Conservation (phyloP, 352 stramenopile genomes). For the Phytophthora hybrid region DNA sequence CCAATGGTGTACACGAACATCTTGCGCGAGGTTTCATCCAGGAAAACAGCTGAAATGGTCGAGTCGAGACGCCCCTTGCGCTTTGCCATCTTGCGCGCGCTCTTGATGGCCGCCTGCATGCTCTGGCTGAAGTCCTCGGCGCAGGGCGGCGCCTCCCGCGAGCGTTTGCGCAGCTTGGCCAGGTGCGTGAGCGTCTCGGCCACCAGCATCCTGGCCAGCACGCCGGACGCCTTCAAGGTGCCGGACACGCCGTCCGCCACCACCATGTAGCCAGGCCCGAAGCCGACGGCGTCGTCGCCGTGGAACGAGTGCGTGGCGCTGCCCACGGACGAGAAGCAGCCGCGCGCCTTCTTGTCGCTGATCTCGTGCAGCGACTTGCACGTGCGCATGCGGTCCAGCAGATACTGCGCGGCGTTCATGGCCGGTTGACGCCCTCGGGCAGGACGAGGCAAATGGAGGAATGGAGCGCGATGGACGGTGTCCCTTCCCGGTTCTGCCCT, state of each 20-base stretch:
- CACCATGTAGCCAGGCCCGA: conserved; percentile 87
- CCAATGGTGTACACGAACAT: conserved; percentile 90
- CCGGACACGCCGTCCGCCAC: conserved; percentile 87
- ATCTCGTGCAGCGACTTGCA: conserved; percentile 67
- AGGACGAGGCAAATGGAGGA: conserved; percentile 19
- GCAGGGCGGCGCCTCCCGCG: conserved; percentile 62
- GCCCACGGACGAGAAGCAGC: conserved; percentile 81
- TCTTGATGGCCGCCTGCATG: conserved; percentile 79
- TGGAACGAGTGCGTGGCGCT: conserved; percentile 85
- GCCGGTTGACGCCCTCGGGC: conserved; percentile 6
- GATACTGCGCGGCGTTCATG: conserved; percentile 75
- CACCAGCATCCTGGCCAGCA: conserved; percentile 82
- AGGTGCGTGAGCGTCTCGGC: conserved; percentile 77
- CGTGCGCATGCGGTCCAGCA: conserved; percentile 79
- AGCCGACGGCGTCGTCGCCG: conserved; percentile 88
- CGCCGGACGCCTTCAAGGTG: conserved; percentile 85
- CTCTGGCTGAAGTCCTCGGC: conserved; percentile 66
- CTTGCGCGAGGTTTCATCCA: conserved; percentile 69
- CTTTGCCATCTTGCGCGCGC: conserved; percentile 72
- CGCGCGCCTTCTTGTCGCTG: conserved; percentile 34
- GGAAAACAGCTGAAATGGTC: conserved; percentile 84
- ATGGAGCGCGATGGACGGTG: conserved; percentile 9
- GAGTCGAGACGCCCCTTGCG: conserved; percentile 87
- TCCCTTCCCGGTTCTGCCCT: conserved; percentile 28
- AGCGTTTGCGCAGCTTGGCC: conserved; percentile 74